phyloP scores from a whole-genome alignment of 768 basidiomycete species.

The Amyloporia xantha region DNA sequence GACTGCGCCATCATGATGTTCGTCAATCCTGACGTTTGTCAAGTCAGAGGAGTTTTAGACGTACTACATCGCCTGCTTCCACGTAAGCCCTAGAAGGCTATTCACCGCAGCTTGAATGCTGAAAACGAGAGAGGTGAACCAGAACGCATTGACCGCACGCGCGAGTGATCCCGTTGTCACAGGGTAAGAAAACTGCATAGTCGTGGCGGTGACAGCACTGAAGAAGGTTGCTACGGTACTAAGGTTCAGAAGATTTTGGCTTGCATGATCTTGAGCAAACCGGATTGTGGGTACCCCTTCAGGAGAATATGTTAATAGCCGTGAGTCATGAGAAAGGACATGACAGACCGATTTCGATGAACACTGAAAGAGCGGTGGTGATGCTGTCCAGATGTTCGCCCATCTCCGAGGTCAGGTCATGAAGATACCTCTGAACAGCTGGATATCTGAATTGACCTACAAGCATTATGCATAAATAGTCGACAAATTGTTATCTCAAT shows the following conservation, averaged over 20 bases:
- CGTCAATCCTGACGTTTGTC: constrained; percentile 1
- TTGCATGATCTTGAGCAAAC: constrained; percentile 64
- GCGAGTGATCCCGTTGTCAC: constrained; percentile 31
- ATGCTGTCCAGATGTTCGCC: constrained; percentile 68
- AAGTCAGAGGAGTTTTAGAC: constrained; percentile 22
- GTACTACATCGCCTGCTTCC: constrained; percentile 82
- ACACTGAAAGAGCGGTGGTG: constrained; percentile 59
- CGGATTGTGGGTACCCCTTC: constrained; percentile 73
- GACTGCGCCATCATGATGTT: constrained; percentile 33
- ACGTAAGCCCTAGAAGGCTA: constrained; percentile 67
- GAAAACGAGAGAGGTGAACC: constrained; percentile 73
- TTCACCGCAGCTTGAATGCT: constrained; percentile 75
- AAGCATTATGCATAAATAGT: no score
- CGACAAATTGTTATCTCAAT: neutral
- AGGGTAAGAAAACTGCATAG: constrained; percentile 60
- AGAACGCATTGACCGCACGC: constrained; percentile 61
- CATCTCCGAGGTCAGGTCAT: constrained; percentile 69
- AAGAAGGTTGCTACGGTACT: constrained; percentile 78
- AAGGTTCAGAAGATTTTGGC: constrained; percentile 59
- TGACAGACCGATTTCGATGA: constrained; percentile 65
- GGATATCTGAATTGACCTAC: constrained; percentile 67
- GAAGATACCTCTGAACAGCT: constrained; percentile 67
- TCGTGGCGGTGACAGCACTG: constrained; percentile 68
- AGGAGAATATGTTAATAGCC: neutral
- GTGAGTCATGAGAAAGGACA: constrained; percentile 6